phyloP scores from a whole-genome alignment of 345 rosid genomes.

The Populus alba region DNA sequence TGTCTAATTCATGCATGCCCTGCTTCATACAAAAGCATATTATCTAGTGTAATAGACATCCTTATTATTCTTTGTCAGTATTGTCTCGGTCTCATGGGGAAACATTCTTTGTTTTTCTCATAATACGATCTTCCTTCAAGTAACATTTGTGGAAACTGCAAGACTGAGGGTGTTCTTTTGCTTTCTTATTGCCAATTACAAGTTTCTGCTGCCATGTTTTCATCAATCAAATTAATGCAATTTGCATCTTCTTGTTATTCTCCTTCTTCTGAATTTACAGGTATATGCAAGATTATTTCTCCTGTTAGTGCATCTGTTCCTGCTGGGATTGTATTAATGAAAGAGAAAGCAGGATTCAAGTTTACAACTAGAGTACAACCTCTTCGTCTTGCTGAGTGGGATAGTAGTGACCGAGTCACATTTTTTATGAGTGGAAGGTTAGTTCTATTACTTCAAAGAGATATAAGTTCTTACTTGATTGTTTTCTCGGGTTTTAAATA shows the following conservation, averaged over 20 bases:
- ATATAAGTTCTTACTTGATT: constrained; percentile 7
- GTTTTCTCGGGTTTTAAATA: constrained; percentile 28
- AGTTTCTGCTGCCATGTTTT: background rate
- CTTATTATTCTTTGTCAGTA: background rate
- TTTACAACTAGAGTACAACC: constrained; percentile 99
- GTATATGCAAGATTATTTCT: constrained; percentile 91
- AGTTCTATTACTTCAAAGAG: constrained; percentile 21
- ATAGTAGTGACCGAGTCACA: constrained; percentile 81
- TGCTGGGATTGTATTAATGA: constrained; percentile 87
- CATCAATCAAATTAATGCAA: background rate
- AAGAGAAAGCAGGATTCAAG: constrained; percentile 85
- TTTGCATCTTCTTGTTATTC: background rate
- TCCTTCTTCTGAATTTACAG: constrained; percentile 27
- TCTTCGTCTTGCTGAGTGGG: constrained; percentile 98
- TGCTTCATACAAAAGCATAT: background rate
- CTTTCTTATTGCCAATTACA: background rate
- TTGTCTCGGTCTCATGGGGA: background rate
- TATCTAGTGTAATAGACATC: background rate
- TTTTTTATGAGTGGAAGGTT: constrained; percentile 99
- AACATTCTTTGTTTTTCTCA: background rate
- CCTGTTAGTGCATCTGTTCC: constrained; percentile 87
- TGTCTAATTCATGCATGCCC: background rate
- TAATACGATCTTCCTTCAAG: background rate
- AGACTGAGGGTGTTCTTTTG: background rate
- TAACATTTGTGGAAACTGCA: background rate